Evolutionary conservation across 805 yeast genomes (phyloP), one percentile per base, ranked within the genome.

Genomic region (Wickerhamiella domercqiae): DNA sequence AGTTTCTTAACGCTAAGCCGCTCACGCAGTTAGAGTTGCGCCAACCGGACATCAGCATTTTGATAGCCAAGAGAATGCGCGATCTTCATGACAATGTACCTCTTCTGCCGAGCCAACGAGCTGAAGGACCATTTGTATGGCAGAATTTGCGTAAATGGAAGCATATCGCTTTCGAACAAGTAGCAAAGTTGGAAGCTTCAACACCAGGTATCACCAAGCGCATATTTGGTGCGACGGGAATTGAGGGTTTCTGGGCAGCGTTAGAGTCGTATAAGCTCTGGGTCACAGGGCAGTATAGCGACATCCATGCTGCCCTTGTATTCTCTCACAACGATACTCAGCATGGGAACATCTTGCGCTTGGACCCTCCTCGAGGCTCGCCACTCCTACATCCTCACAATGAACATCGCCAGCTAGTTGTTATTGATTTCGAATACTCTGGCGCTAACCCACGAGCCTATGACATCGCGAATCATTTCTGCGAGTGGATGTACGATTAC

Each of bases 301-400:
- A 54, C 16, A 56, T 73, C 26, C 58, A 63, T 35, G 61, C 64
- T 11, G 63, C 67, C 38, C 63, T 80, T 43, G 83, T 72, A 11
- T 90, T 90, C 53, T 83, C 95, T 49, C 98, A 90, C 59, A 90
- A 90, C 53, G 98, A 87, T 57, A 79, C 97, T 1, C 98, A 90
- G 57, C 87, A 90, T 55, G 98, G 98, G 24, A 90, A 90, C 53
- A 65, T 90, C 44, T 63, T 90, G 39, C 71, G 87, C n/a, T 45
- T 62, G 7, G 59, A 53, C 57, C 67, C 66, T 2, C 69, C 60
- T 48, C 61, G 51, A 39, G 70, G 51, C 52, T 71, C 70, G 2
- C 75, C 80, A 17, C 64, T 70, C 3, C 54, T 64, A 29, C 64
- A 54, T 32, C 68, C 67, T 3, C 56, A 51, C 29, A 50, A 62